Evolutionary conservation across 2,329 filamentous ascomycete species (phyloP), one percentile per base, ranked within the genome.

Genomic region (Fusarium sp.): DNA sequence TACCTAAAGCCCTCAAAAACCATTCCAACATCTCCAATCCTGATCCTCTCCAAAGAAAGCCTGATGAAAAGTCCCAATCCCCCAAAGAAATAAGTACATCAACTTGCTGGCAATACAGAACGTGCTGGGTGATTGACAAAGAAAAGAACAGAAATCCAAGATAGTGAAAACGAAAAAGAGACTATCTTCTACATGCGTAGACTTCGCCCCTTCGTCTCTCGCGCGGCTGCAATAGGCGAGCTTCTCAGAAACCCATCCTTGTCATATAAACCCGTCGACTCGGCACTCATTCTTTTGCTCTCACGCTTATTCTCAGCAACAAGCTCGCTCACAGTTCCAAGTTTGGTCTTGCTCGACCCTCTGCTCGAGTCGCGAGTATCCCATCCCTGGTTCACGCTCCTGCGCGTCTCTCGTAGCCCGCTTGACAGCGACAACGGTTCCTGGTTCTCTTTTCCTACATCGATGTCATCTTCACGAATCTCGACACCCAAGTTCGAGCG

Each of bases 221-320:
- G 74, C 11, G 77, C 78, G 4, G 79, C 79, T 24, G 77, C 72
- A n/a, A 79, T 79, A 4, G 81, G 82, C 26, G 81, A 82, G 30
- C 75, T 74, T 61, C 81, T 76, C 58, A 84, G 68, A 50, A 84
- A 84, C 3, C 82, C 83, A 28, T 84, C 80, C 48, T 77, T 72
- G 60, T 84, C 82, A 62, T 84, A 84, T 48, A 83, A 52, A 2
- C 79, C 80, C 30, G 81, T 58, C 33, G 80, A 83, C 20, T 82
- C 81, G 1, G 75, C 71, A 17, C 80, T 81, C 20, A 62, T 65
- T 2, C 75, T 63, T 26, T 67, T 47, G 32, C 65, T 65, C n/a
- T 68, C 59, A 9, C 67, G 58, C 62, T 68, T 69, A 17, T 71
- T 70, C 9, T 73, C 74, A 4, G 64, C 61, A 7, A 71, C 61